Evolutionary conservation across 805 yeast species (phyloP), one percentile per base, ranked within the genome.

Genomic region (Candida boidinii): DNA sequence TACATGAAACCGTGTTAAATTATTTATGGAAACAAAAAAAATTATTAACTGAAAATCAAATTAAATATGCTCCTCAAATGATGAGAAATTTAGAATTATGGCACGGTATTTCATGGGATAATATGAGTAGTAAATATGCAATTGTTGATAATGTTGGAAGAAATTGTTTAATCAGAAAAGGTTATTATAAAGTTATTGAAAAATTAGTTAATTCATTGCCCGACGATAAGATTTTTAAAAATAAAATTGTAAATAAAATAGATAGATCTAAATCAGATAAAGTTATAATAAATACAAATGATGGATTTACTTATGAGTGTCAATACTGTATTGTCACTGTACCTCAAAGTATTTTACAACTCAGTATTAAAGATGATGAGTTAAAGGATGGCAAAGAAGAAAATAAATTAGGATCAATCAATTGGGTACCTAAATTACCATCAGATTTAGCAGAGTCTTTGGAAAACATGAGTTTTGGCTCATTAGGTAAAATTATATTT

Each of bases 101-200:
- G 90, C 81, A 76, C 51, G 96, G 94, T 1, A 62, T 79, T 20
- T 66, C 79, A 17, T 76, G 86, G 76, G 70, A 68, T 15, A 53
- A 56, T 15, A 64, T 80, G 48, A 80, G 94, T 44, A 78, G 80
- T 3, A 79, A 78, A 43, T 79, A 71, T 47, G 68, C 86, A 1
- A 54, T 69, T n/a, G 70, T 79, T 53, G 84, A 74, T 37, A 79
- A 77, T 44, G 76, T 73, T 31, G 95, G 96, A 1, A 64, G 95
- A 44, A 79, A 87, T 48, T 76, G 87, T n/a, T 62, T 73, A 39
- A 79, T 79, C 30, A 49, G 66, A 31, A 66, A 70, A 42, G 84
- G 85, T 0, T 80, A 77, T 52, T 71, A 64, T 30, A 46, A 51
- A 10, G 57, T 85, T 1, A 54, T 79, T 15, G 58, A 72, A 6